phyloP scores from a whole-genome alignment of 1,284 basidiomycete species.

The Gymnopus androsaceus region DNA sequence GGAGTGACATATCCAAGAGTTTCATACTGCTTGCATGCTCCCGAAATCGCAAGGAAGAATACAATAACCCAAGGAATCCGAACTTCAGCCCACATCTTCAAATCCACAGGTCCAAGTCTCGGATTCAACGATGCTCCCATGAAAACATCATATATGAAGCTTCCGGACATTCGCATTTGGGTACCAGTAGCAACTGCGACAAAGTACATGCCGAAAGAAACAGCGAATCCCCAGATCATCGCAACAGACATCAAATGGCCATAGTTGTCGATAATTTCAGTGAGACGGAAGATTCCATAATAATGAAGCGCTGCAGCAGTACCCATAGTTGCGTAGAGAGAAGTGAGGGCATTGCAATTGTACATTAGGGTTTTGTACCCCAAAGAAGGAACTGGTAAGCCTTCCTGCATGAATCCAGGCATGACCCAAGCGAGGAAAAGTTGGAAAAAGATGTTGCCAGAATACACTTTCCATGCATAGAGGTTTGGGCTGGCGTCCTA shows the following conservation, averaged over 20 bases:
- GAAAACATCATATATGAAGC: conserved; percentile 92
- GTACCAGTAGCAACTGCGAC: conserved; percentile 77
- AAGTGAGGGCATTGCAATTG: conserved; percentile 93
- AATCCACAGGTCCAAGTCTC: conserved; percentile 88
- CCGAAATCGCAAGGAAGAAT: conserved; percentile 91
- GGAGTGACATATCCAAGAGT: conserved; percentile 90
- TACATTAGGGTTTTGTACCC: conserved; percentile 92
- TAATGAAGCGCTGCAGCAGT: conserved; percentile 81
- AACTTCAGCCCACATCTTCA: conserved; percentile 99
- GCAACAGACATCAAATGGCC: conserved; percentile 95
- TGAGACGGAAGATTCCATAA: conserved; percentile 85
- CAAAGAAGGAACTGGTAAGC: conserved; percentile 90
- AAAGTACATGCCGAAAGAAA: conserved; percentile 82
- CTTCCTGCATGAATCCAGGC: conserved; percentile 92
- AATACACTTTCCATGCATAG: conserved; percentile 89
- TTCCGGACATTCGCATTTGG: conserved; percentile 91
- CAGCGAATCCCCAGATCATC: conserved; percentile 88
- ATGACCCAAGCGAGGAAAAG: conserved; percentile 88
- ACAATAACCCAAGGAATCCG: conserved; percentile 97
- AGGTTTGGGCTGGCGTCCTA: conserved; percentile 91
- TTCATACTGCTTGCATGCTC: conserved; percentile 95
- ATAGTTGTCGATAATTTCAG: conserved; percentile 95
- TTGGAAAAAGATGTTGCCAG: conserved; percentile 87
- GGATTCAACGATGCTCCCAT: conserved; percentile 98
- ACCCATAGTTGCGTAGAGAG: conserved; percentile 84